These are phyloP conservation scores for Populus trichocarpa DNA, from an alignment of 441 rosid genomes.

Conservation along the genomic window DNA sequence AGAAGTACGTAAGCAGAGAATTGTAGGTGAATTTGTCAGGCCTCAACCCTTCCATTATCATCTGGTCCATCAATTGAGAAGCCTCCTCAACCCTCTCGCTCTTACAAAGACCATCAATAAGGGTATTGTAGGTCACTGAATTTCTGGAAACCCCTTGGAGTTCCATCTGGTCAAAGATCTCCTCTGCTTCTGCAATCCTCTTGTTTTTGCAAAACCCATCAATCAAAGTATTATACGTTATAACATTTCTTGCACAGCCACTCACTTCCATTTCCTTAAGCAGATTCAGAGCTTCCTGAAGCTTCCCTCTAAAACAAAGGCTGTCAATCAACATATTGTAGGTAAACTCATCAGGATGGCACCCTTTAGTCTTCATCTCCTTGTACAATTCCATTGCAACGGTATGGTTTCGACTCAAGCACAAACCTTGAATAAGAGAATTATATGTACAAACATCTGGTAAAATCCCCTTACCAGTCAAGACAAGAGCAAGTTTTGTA, in stretches of 20 bases:
- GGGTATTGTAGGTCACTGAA: slow-evolving; percentile 80
- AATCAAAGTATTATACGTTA: slow-evolving; percentile 87
- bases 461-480: slow-evolving; percentile 69
- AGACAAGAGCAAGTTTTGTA: slow-evolving; percentile 55
- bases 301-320: slow-evolving; percentile 61
- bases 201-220: slow-evolving; percentile 83
- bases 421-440: slow-evolving; percentile 81
- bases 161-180: slow-evolving; percentile 94
- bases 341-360: slow-evolving; percentile 80
- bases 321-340: slow-evolving; percentile 80
- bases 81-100: slow-evolving; percentile 79
- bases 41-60: slow-evolving; percentile 87
- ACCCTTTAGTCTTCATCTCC: slow-evolving; percentile 83
- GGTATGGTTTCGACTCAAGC: slow-evolving; percentile 49
- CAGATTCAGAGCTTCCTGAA: slow-evolving; percentile 61
- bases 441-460: slow-evolving; percentile 78
- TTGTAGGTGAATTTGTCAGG: slow-evolving; percentile 89
- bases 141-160: slow-evolving; percentile 82
- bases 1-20: slow-evolving; percentile 74
- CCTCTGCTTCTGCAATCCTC: slow-evolving; percentile 74
- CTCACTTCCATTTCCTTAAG: slow-evolving; percentile 79
- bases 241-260: slow-evolving; percentile 70
- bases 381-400: slow-evolving; percentile 62
- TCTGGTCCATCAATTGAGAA: slow-evolving; percentile 87
- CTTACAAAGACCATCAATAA: slow-evolving; percentile 86